Evolutionary conservation across 106 monocot genomes (phyloP), one percentile per base, ranked within the genome.

Genomic region (Dioscorea zingiberensis): DNA sequence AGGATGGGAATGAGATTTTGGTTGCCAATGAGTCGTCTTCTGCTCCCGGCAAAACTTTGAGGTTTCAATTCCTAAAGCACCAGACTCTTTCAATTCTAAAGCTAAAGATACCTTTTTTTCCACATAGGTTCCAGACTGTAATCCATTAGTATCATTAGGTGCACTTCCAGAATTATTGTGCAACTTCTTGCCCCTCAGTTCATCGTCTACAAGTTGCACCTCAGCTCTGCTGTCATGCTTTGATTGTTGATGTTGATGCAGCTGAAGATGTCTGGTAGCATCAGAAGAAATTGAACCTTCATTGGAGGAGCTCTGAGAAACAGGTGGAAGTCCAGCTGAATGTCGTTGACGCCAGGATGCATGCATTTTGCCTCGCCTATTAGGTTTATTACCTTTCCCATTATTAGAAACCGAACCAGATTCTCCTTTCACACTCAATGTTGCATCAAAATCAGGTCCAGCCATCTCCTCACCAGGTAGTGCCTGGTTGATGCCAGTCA

Each of bases 281-380:
- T 62, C 64, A 53, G 63, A 69, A 13, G 72, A 60, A 25, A 28
- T 22, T 51, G 55, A 48, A 68, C 69, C 58, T 22, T 81, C 73
- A 70, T 48, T 49, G 11, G 60, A 64, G 58, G 60, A 64, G 58
- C 29, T 66, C 21, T 47, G 55, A 22, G 24, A 44, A 14, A 25
- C 17, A 22, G 56, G 23, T 22, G 59, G 16, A 46, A 73, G 30
- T 55, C 73, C 75, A 66, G 63, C 32, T 18, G 73, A 59, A 63
- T 22, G 61, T 24, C 83, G 74, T 48, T 81, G 88, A 44, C 91
- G 76, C 95, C 95, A 91, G n/a, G 88, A 81, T 25, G 83, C 16
- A 62, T 77, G 76, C 21, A 63, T 54, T 47, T 69, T 88, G 19
- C 81, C 81, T 67, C 65, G 73, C 48, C 71, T 90, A 47, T 19